Evolutionary conservation across 164 flowering plant genomes (phyloP).

Genomic region (Tetrastigma voinierianum): DNA sequence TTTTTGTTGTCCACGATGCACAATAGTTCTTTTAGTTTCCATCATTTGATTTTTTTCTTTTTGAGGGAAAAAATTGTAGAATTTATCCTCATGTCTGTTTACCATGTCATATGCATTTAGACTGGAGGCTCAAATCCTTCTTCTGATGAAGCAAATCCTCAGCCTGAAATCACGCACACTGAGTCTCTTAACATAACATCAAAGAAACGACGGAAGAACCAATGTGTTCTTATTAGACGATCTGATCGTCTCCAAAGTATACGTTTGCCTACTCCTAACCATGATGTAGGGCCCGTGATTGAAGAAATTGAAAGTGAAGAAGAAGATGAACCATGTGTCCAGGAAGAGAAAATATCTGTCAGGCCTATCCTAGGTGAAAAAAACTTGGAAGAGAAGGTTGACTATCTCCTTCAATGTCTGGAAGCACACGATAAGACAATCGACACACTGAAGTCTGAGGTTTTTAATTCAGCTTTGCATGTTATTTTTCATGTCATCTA

Average conservation of each 20-base stretch:
- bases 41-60: no score
- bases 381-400: constrained; percentile 32
- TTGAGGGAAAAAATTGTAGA: no score
- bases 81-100: no score
- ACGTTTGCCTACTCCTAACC: constrained; percentile 3
- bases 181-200: background rate
- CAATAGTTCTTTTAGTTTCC: no score
- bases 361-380: constrained; percentile 1
- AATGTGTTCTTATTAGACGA: constrained; percentile 20
- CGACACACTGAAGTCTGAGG: constrained; percentile 28
- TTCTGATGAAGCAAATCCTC: background rate
- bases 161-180: background rate
- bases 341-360: background rate
- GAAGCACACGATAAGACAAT: constrained; percentile 20
- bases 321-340: constrained; percentile 21
- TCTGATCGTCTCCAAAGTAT: constrained; percentile 32
- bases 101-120: background rate
- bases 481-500: background rate
- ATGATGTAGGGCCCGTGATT: constrained; percentile 18
- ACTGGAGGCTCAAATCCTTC: constrained; percentile 6
- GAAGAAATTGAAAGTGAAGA: constrained; percentile 31
- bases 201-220: constrained; percentile 1
- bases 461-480: constrained; percentile 2
- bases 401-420: constrained; percentile 13
- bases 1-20: no score